These are phyloP conservation scores for Stereum hirsutum DNA, from an alignment of 1,284 basidiomycete genomes.

Conservation along the genomic window DNA sequence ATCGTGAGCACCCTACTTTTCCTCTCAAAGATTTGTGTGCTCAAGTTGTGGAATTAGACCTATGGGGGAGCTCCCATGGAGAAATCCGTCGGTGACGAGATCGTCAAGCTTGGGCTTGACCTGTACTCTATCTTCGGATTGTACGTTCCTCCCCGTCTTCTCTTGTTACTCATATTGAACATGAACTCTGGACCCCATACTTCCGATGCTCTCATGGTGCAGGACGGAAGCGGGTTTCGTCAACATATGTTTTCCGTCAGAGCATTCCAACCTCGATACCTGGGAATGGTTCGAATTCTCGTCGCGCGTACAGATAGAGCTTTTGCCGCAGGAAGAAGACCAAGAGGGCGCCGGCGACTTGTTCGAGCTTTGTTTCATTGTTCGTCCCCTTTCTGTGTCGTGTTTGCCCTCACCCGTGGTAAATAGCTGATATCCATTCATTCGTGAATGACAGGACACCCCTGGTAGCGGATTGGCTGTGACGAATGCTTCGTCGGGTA, in stretches of 20 bases:
- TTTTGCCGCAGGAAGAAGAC: slow-evolving; percentile 6
- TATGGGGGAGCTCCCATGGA: slow-evolving; percentile 3
- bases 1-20: neutral
- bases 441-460: neutral
- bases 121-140: slow-evolving; percentile 1
- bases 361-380: slow-evolving; percentile 6
- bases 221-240: slow-evolving; percentile 1
- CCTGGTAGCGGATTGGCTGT: slow-evolving; percentile 2
- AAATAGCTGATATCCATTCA: neutral
- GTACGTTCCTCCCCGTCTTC: neutral
- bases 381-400: slow-evolving; percentile 2
- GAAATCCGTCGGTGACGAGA: slow-evolving; percentile 1
- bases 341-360: neutral
- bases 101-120: neutral
- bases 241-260: slow-evolving; percentile 2
- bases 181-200: neutral
- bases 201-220: neutral
- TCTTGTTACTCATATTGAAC: neutral
- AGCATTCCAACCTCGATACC: neutral
- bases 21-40: neutral
- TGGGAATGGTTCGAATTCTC: slow-evolving; percentile 3
- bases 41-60: neutral
- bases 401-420: neutral
- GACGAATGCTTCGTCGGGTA: slow-evolving; percentile 1
- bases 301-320: slow-evolving; percentile 1